Evolutionary conservation across 768 basidiomycete species (phyloP).

Genomic region (Boletus reticuloceps): DNA sequence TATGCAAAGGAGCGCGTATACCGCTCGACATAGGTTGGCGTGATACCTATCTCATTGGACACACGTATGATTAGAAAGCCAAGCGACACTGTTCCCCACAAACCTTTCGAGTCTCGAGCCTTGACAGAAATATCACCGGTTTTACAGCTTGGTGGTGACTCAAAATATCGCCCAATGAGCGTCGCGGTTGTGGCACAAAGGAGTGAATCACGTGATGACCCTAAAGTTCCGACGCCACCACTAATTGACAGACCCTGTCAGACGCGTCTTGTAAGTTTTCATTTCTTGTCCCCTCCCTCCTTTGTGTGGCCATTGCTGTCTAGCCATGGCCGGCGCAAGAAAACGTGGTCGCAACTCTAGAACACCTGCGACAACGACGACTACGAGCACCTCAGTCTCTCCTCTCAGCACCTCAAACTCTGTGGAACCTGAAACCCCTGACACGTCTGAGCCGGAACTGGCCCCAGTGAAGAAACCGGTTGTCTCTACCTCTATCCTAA

Average conservation of each 20-base stretch:
- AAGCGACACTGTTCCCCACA: no score
- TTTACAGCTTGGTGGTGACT: no score
- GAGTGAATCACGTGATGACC: constrained; percentile 20
- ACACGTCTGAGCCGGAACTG: constrained; percentile 42
- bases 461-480: background rate
- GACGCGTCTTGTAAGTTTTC: constrained; percentile 24
- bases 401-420: constrained; percentile 50
- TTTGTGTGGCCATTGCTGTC: background rate
- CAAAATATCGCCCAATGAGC: background rate
- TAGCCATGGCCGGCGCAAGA: constrained; percentile 24
- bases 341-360: constrained; percentile 10
- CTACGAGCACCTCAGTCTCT: constrained; percentile 44
- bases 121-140: no score
- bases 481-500: background rate
- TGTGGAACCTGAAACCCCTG: constrained; percentile 48
- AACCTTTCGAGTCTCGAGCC: no score
- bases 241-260: constrained; percentile 26
- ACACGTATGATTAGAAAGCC: no score
- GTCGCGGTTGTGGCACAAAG: constrained; percentile 30
- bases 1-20: no score
- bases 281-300: constrained; percentile 8
- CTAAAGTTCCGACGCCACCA: constrained; percentile 16
- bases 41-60: no score
- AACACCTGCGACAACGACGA: constrained; percentile 26
- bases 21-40: no score